phyloP scores from a whole-genome alignment of 306 rosid species.

The Dryas drummondii region DNA sequence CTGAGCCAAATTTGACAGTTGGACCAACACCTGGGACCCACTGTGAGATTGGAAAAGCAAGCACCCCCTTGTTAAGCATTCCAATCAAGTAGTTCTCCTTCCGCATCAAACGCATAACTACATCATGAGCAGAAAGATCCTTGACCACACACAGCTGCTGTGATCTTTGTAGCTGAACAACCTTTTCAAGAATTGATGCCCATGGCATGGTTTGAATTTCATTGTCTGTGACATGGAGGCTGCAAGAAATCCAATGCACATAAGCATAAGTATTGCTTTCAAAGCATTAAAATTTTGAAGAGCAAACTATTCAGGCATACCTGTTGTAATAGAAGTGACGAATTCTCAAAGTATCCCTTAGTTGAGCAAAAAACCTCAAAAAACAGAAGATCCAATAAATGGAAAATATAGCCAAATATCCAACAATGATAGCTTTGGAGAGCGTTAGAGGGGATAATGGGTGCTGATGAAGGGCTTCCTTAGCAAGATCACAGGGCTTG shows the following conservation, averaged over 20 bases:
- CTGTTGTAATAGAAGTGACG: conserved; percentile 79
- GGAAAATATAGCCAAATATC: conserved; percentile 85
- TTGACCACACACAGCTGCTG: conserved; percentile 77
- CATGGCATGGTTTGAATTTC: conserved; percentile 95
- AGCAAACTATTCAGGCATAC: conserved; percentile 34
- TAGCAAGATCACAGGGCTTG: conserved; percentile 89
- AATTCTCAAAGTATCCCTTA: conserved; percentile 62
- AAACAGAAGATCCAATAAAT: conserved; percentile 87
- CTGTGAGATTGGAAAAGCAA: conserved; percentile 83
- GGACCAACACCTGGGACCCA: conserved; percentile 97
- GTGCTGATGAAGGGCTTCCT: conserved; percentile 76
- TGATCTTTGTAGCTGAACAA: conserved; percentile 69
- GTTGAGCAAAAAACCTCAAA: conserved; percentile 83
- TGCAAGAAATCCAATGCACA: conserved; percentile 37
- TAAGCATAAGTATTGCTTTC: conserved; percentile 10
- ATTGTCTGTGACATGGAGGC: conserved; percentile 78
- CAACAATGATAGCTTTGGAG: conserved; percentile 72
- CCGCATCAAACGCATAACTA: conserved; percentile 94
- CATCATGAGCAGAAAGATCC: conserved; percentile 90
- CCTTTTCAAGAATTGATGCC: conserved; percentile 84
- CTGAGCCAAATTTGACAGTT: conserved; percentile 43
- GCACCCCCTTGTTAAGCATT: conserved; percentile 90
- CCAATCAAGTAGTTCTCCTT: conserved; percentile 95
- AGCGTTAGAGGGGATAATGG: conserved; percentile 85
- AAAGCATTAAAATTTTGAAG: conserved; percentile 5